These are phyloP conservation scores for Penicillium sp. DNA, from an alignment of 2,329 filamentous ascomycete genomes.

Conservation along the genomic window DNA sequence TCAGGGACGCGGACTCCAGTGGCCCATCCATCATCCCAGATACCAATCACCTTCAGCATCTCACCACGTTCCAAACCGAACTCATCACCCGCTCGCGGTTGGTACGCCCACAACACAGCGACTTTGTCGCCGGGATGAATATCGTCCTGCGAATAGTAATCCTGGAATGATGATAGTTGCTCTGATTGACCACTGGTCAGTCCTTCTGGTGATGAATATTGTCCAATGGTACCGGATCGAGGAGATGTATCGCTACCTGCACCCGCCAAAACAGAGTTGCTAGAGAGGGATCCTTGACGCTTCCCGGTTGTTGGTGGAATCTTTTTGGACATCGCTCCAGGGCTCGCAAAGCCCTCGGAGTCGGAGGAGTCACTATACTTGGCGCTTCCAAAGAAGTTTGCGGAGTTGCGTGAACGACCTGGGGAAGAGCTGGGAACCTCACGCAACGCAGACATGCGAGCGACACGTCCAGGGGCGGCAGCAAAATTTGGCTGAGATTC, in stretches of 20 bases:
- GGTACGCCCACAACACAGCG: slow-evolving; percentile 93
- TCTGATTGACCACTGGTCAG: slow-evolving; percentile 90
- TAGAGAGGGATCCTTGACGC: slow-evolving; percentile 87
- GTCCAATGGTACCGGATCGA: slow-evolving; percentile 66
- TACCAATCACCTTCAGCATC: slow-evolving; percentile 97
- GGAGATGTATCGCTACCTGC: slow-evolving; percentile 74
- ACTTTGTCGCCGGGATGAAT: slow-evolving; percentile 92
- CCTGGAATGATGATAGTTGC: slow-evolving; percentile 94
- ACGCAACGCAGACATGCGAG: slow-evolving; percentile 94
- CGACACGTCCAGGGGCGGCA: slow-evolving; percentile 83
- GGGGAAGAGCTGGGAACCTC: slow-evolving; percentile 69
- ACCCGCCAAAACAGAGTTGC: slow-evolving; percentile 72
- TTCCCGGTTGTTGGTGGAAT: slow-evolving; percentile 58
- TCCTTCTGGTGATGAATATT: slow-evolving; percentile 83
- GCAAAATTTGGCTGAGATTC: slow-evolving; percentile 63
- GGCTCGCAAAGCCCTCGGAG: slow-evolving; percentile 74
- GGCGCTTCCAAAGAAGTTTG: slow-evolving; percentile 52
- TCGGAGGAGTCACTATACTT: slow-evolving; percentile 57
- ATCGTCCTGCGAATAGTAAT: slow-evolving; percentile 97
- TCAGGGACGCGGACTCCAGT: slow-evolving; percentile 86
- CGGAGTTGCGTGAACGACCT: slow-evolving; percentile 57
- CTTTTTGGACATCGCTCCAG: slow-evolving; percentile 66
- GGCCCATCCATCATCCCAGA: slow-evolving; percentile 99
- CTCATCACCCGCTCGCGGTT: slow-evolving; percentile 90
- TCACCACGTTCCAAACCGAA: slow-evolving; percentile 92